These are phyloP conservation scores for Durio zibethinus DNA, from an alignment of 345 rosid genomes.

Conservation along the genomic window DNA sequence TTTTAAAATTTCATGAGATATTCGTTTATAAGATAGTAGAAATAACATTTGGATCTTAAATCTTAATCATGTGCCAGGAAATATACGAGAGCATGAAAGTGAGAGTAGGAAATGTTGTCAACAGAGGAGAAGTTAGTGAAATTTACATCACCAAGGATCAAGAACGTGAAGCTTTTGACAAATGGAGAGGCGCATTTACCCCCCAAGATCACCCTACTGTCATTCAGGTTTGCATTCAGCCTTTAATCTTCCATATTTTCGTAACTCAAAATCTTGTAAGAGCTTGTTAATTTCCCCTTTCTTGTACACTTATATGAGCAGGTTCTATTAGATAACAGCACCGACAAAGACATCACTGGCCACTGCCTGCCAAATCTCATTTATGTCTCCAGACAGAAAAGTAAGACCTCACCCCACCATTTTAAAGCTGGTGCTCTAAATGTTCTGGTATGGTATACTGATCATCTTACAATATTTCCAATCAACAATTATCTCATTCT, in stretches of 20 bases:
- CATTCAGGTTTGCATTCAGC: constrained; percentile 34
- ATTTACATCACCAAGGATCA: neutral
- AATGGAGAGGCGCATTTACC: constrained; percentile 37
- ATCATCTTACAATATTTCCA: neutral
- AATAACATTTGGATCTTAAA: neutral
- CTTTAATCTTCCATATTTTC: neutral
- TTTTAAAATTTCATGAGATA: too few relatives aligned
- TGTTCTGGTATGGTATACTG: constrained; percentile 4
- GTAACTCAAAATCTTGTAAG: neutral
- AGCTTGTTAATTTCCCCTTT: neutral
- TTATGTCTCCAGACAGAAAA: constrained; percentile 30
- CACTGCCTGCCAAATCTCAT: constrained; percentile 29
- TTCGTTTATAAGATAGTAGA: neutral
- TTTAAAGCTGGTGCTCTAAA: constrained; percentile 41
- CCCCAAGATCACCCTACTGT: constrained; percentile 48
- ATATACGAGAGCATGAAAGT: constrained; percentile 46
- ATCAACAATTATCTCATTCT: neutral
- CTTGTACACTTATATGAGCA: neutral
- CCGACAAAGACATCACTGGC: constrained; percentile 17
- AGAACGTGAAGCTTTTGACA: constrained; percentile 25
- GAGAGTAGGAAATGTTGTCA: constrained; percentile 32
- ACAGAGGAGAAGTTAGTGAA: constrained; percentile 35
- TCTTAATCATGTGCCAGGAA: constrained; percentile 19
- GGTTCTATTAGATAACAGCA: constrained; percentile 23
- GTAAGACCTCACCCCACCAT: constrained; percentile 25